These are phyloP conservation scores for Pouteria campechiana DNA, from an alignment of 179 eudicot species.

Conservation along the genomic window DNA sequence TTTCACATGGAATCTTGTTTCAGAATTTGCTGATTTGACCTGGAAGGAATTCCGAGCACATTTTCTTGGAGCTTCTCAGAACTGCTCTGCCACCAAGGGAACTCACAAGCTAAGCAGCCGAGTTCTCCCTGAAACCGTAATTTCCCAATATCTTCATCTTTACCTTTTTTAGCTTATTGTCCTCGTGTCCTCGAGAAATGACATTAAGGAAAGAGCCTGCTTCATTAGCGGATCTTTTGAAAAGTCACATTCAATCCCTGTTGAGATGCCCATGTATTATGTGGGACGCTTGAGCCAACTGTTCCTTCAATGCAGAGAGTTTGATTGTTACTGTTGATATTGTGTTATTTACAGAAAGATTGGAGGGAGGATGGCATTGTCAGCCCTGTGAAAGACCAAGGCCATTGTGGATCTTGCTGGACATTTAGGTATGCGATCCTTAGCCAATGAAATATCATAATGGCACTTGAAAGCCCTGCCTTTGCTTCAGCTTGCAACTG, in stretches of 20 bases:
- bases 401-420: constrained; percentile 97
- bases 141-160: neutral
- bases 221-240: too few species aligned
- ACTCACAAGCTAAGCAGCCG: constrained; percentile 56
- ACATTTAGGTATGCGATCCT: constrained; percentile 64
- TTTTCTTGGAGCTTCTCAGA: constrained; percentile 82
- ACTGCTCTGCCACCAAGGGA: constrained; percentile 93
- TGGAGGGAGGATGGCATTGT: constrained; percentile 89
- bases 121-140: constrained; percentile 54
- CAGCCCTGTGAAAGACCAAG: constrained; percentile 87
- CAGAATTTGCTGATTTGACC: constrained; percentile 82
- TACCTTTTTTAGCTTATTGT: too few species aligned
- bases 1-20: too few species aligned
- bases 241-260: too few species aligned
- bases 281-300: neutral
- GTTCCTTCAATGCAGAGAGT: neutral
- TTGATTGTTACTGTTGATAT: neutral
- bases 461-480: too few species aligned
- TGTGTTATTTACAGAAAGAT: constrained; percentile 82
- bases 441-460: neutral
- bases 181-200: too few species aligned
- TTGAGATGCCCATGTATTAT: too few species aligned
- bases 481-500: too few species aligned
- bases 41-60: constrained; percentile 83
- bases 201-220: too few species aligned